phyloP scores from a whole-genome alignment of 2,329 filamentous ascomycete genomes.

The Chrysoporthe cubensis region DNA sequence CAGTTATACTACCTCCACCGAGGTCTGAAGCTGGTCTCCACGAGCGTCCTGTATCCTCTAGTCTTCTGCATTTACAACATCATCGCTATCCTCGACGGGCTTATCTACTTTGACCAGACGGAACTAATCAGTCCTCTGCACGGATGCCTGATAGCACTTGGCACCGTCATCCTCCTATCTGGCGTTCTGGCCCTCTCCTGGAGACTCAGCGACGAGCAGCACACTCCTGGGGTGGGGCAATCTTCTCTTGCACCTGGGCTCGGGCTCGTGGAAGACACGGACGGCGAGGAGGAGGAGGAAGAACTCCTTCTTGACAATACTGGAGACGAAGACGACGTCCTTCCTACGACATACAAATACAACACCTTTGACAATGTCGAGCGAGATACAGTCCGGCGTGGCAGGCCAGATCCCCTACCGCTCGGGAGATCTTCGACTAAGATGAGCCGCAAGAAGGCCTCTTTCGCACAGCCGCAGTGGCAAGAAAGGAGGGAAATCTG shows the following conservation, averaged over 20 bases:
- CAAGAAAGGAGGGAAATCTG: conserved; percentile 80
- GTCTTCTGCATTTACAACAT: conserved; percentile 99
- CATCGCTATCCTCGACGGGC: conserved; percentile 92
- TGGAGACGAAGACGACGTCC: conserved; percentile 45
- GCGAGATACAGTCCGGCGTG: conserved; percentile 34
- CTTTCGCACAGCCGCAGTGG: conserved; percentile 45
- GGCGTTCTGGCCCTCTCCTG: conserved; percentile 93
- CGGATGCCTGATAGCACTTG: conserved; percentile 81
- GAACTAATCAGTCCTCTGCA: conserved; percentile 76
- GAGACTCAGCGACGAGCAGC: conserved; percentile 82
- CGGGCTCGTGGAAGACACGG: conserved; percentile 74
- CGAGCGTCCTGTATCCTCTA: conserved; percentile 92
- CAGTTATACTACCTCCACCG: conserved; percentile 96
- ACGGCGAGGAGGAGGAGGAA: conserved; percentile 66
- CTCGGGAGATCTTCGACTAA: conserved; percentile 13
- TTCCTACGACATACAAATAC: conserved; percentile 45
- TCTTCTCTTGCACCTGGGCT: conserved; percentile 81
- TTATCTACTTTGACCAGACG: conserved; percentile 95
- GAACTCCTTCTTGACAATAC: conserved; percentile 57
- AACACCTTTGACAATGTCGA: conserved; percentile 50
- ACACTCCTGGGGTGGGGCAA: conserved; percentile 61
- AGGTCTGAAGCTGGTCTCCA: conserved; percentile 92
- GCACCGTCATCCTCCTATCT: conserved; percentile 81
- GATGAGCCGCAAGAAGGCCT: conserved; percentile 17
- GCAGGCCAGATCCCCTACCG: conserved; percentile 34